These are phyloP conservation scores for Arabis hirsuta DNA, from an alignment of 345 rosid species.

Conservation along the genomic window DNA sequence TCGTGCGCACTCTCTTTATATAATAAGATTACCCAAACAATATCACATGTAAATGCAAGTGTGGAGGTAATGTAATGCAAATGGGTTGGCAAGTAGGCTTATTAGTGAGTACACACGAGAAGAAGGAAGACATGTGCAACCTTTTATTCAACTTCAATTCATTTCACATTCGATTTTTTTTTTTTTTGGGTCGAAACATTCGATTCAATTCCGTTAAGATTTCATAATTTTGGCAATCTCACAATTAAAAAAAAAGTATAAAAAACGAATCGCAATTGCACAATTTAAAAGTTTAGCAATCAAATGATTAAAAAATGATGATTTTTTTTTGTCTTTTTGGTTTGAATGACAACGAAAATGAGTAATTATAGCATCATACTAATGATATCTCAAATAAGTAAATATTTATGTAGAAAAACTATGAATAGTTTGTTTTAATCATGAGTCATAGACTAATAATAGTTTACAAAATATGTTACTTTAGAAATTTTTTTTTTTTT, in stretches of 20 bases:
- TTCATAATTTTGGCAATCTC: background rate
- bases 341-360: too few species aligned
- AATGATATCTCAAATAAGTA: too few species aligned
- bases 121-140: slow-evolving; percentile 29
- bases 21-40: background rate
- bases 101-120: slow-evolving; percentile 18
- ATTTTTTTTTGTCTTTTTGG: too few species aligned
- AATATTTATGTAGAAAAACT: background rate
- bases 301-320: too few species aligned
- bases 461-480: background rate
- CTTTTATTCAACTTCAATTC: slow-evolving; percentile 17
- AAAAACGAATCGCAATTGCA: too few species aligned
- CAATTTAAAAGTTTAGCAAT: too few species aligned
- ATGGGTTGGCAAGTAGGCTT: slow-evolving; percentile 36
- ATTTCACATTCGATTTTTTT: slow-evolving; percentile 6
- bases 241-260: too few species aligned
- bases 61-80: slow-evolving; percentile 37
- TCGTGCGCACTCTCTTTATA: too few species aligned
- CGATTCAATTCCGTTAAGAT: background rate
- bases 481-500: background rate
- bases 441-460: background rate
- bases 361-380: too few species aligned
- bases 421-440: background rate
- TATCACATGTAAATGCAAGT: slow-evolving; percentile 28
- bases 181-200: background rate